A percentile compares a stretch with the other conserved stretches of the same genome.
Evolutionary conservation across 495 filamentous ascomycete genomes (phyloP).

Genomic region (Tuber aestivum): DNA sequence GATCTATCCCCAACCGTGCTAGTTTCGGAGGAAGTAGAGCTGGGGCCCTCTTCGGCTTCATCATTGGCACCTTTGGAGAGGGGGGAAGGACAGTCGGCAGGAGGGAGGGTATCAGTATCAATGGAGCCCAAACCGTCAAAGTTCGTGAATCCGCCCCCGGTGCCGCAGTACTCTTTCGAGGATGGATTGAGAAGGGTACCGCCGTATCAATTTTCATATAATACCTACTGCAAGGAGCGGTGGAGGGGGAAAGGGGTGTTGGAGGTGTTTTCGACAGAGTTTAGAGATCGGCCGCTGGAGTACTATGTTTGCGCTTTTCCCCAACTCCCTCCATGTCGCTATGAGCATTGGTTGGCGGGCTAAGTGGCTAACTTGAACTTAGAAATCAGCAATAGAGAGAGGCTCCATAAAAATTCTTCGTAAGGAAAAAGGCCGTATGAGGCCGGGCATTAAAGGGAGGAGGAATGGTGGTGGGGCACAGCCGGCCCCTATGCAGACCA

Average conservation of each 20-base stretch:
- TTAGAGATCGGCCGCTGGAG: constrained; percentile 74
- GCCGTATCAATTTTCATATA: constrained; percentile 93
- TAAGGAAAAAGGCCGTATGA: not conserved
- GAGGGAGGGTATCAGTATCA: not conserved
- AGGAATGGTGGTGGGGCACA: constrained; percentile 62
- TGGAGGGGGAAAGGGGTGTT: constrained; percentile 71
- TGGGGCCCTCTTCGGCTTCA: not conserved
- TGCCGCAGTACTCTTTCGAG: constrained; percentile 62
- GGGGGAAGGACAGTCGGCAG: constrained; percentile 2
- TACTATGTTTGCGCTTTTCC: constrained; percentile 62
- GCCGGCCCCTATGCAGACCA: constrained; percentile 29
- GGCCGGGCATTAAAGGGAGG: constrained; percentile 45
- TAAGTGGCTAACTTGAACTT: constrained; percentile 20
- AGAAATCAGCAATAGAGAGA: constrained; percentile 71
- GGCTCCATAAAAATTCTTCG: constrained; percentile 48
- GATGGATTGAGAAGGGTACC: constrained; percentile 70
- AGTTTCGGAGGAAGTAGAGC: not conserved
- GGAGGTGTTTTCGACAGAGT: constrained; percentile 77
- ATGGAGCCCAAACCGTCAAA: constrained; percentile 17
- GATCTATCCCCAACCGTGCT: not conserved
- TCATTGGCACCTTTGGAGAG: not conserved
- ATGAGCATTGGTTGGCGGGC: not conserved
- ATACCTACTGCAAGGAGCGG: constrained; percentile 83
- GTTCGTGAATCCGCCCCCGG: constrained; percentile 30
- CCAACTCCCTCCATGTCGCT: not conserved